Base-by-base conservation (phyloP, 208 protist species). In the Wallacemonas sp. region DNA sequence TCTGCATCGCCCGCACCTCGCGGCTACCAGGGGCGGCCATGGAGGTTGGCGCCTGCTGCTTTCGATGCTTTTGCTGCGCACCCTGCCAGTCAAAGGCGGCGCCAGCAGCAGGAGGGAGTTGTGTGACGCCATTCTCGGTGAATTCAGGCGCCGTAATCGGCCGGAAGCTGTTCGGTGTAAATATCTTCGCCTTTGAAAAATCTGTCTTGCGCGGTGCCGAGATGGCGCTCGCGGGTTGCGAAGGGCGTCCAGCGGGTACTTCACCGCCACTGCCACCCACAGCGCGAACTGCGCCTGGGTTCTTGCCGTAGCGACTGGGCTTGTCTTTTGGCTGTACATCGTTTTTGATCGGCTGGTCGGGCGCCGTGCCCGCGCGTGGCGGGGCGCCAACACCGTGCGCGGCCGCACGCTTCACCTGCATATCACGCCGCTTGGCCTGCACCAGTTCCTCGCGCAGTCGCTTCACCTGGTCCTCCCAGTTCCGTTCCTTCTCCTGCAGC, bases 381-480 rank as follows among this genome's bases (percentile, higher is more conserved):
- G 66, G 66, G 15, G 58, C 52, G 1, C 61, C 69, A 12, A 3
- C 36, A 15, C 4, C n/a, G 46, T 19, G 27, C 6, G 33, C 39
- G 22, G 38, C 42, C 12, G 27, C 34, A 9, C n/a, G 54, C 50
- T 77, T 84, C 37, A 60, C 63, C 22, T 84, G 69, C 12, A 57
- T 36, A 44, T 86, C 77, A 63, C 86, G 87, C 27, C 83, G 66
- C 30, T 81, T 86, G 8, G 89, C 85, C 55, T 83, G 84, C 38
- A 78, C 77, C 10, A 95, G 78, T 48, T 95, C 85, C 45, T 73
- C 71, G 66, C 91, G 89, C 10, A 95, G 68, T 62, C 87, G 83
- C 61, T 92, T 89, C 30, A 95, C 89, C 63, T 95, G 89, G 30
- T 93, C 75, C 57, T 87, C 84, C 89, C 89, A 95, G 33, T 81